Evolutionary conservation across 768 basidiomycete genomes (phyloP).

Genomic region (Mycena galericulata): DNA sequence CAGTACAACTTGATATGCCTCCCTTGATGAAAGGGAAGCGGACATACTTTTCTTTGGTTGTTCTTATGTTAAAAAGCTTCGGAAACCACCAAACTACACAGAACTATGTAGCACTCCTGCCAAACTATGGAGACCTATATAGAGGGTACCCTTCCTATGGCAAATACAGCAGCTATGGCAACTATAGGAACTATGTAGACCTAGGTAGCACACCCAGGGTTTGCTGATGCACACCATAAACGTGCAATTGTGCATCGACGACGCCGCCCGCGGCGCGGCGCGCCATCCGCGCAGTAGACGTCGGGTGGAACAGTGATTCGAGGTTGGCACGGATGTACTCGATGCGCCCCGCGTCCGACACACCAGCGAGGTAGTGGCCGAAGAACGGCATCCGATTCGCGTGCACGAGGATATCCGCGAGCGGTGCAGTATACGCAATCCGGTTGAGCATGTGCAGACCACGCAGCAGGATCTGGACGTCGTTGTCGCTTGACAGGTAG

Average conservation of each 20-base stretch:
- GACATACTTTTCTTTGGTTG: no score
- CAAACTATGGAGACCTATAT: no score
- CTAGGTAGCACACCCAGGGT: no score
- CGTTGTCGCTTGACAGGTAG: background rate
- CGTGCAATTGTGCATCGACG: background rate
- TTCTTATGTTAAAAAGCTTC: no score
- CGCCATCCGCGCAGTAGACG: slow-evolving; percentile 12
- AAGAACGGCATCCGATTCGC: background rate
- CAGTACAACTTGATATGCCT: no score
- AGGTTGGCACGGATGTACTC: slow-evolving; percentile 7
- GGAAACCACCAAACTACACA: no score
- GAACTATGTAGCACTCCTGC: no score
- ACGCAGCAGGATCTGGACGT: background rate
- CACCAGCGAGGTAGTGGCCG: background rate
- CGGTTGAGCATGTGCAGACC: background rate
- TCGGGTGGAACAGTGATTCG: slow-evolving; percentile 12
- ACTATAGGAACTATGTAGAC: no score
- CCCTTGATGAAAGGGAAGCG: no score
- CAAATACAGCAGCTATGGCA: no score
- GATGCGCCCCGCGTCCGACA: background rate
- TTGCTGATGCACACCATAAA: slow-evolving; percentile 5
- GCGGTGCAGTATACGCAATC: background rate
- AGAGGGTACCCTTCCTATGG: no score
- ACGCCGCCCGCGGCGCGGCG: background rate
- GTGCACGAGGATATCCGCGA: background rate